phyloP scores from a whole-genome alignment of 441 rosid species.

The Corymbia calophylla region DNA sequence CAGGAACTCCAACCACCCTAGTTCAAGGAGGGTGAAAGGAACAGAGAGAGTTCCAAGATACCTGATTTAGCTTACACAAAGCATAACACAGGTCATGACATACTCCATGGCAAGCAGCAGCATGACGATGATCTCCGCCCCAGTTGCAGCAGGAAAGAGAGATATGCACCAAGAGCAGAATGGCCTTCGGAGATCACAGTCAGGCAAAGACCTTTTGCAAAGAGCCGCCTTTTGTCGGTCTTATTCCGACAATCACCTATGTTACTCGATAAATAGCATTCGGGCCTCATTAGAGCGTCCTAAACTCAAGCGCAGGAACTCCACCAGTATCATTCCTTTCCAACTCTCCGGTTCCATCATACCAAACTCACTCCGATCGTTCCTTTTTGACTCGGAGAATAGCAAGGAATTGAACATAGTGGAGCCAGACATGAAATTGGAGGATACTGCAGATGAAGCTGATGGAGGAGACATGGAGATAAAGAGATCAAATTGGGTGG shows the following conservation, averaged over 20 bases:
- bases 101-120: conserved; percentile 27
- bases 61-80: not conserved
- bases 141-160: conserved; percentile 15
- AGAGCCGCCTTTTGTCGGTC: conserved; percentile 42
- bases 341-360: conserved; percentile 43
- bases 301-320: conserved; percentile 44
- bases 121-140: conserved; percentile 22
- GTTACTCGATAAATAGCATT: conserved; percentile 24
- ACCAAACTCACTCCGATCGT: conserved; percentile 39
- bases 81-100: not conserved
- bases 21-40: not conserved
- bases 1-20: not conserved
- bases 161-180: conserved; percentile 31
- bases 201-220: conserved; percentile 37
- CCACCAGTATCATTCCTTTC: conserved; percentile 49
- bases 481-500: conserved; percentile 68
- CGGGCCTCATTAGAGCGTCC: conserved; percentile 36
- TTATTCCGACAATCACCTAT: conserved; percentile 59
- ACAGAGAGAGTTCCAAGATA: not conserved
- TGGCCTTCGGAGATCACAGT: conserved; percentile 46
- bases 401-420: conserved; percentile 20
- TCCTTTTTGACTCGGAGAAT: conserved; percentile 55
- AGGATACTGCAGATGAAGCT: conserved; percentile 2
- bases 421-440: conserved; percentile 18
- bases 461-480: conserved; percentile 19